Conservation (phyloP, 1,284 basidiomycete genomes). For the Dichomitus squalens region DNA sequence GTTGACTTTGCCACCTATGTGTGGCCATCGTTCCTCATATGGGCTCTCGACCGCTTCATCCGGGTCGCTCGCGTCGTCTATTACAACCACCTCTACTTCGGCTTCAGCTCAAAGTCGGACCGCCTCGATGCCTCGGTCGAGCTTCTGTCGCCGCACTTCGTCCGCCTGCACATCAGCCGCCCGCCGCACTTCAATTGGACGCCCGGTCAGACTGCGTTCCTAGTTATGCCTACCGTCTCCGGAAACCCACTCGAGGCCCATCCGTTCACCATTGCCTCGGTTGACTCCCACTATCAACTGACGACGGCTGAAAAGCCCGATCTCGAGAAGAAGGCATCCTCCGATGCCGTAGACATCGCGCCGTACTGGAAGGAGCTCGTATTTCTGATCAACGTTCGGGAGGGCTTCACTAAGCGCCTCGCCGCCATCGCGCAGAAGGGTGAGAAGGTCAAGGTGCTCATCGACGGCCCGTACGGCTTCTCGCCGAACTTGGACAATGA, state of each 20-base stretch:
- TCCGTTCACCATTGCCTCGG: slow-evolving; percentile 56
- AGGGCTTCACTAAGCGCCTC: slow-evolving; percentile 52
- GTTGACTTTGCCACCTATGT: slow-evolving; percentile 35
- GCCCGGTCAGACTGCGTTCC: slow-evolving; percentile 55
- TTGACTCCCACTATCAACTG: slow-evolving; percentile 33
- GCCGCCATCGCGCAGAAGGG: slow-evolving; percentile 35
- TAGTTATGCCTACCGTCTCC: slow-evolving; percentile 48
- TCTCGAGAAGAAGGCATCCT: slow-evolving; percentile 6
- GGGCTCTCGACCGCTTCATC: slow-evolving; percentile 64
- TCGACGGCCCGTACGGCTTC: slow-evolving; percentile 59
- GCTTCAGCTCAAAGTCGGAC: slow-evolving; percentile 26
- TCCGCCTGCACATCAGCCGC: slow-evolving; percentile 50
- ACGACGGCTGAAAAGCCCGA: neutral
- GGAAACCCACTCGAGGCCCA: slow-evolving; percentile 49
- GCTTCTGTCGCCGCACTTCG: slow-evolving; percentile 49
- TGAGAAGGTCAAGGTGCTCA: slow-evolving; percentile 39
- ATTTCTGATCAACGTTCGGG: slow-evolving; percentile 53
- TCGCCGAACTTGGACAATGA: slow-evolving; percentile 47
- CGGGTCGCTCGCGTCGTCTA: slow-evolving; percentile 51
- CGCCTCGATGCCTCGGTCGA: slow-evolving; percentile 44
- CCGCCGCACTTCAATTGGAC: slow-evolving; percentile 44
- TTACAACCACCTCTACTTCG: slow-evolving; percentile 52
- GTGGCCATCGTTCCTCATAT: slow-evolving; percentile 64
- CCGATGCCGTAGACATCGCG: slow-evolving; percentile 2
- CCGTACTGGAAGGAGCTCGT: slow-evolving; percentile 43